Conservation (phyloP, 78 protist genomes). For the Dictyostelium intermedium region DNA sequence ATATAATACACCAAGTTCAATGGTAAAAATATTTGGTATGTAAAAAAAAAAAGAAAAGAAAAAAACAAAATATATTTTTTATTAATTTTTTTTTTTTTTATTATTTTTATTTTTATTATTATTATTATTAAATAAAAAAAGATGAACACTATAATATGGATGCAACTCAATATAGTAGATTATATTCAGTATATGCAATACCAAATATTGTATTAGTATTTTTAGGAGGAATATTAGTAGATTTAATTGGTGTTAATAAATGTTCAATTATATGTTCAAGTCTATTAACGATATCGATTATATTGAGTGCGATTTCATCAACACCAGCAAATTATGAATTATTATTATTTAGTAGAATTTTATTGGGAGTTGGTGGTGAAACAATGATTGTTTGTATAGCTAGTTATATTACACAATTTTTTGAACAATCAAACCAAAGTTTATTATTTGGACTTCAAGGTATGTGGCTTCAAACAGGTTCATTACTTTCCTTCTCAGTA, state of each 20-base stretch:
- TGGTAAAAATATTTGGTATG: constrained; percentile 45
- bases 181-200: constrained; percentile 39
- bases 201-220: constrained; percentile 58
- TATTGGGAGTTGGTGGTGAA: constrained; percentile 70
- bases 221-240: constrained; percentile 68
- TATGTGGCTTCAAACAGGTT: constrained; percentile 57
- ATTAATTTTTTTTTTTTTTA: too few relatives aligned
- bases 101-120: too few relatives aligned
- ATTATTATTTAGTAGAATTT: constrained; percentile 25
- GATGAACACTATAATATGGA: constrained; percentile 5
- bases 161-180: constrained; percentile 12
- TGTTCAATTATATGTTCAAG: constrained; percentile 27
- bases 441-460: constrained; percentile 34
- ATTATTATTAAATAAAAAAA: not conserved
- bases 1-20: constrained; percentile 38
- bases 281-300: not conserved
- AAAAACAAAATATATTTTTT: not conserved
- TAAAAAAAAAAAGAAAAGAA: not conserved
- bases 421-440: not conserved
- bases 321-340: not conserved
- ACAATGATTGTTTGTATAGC: constrained; percentile 30
- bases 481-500: constrained; percentile 22
- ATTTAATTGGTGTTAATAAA: constrained; percentile 37
- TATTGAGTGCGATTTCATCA: constrained; percentile 19
- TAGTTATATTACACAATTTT: constrained; percentile 15